Percentiles rank a stretch among this genome's conserved stretches.
These are phyloP conservation scores for Lecanicillium sp. DNA, from an alignment of 2,329 filamentous ascomycete genomes.

Conservation along the genomic window DNA sequence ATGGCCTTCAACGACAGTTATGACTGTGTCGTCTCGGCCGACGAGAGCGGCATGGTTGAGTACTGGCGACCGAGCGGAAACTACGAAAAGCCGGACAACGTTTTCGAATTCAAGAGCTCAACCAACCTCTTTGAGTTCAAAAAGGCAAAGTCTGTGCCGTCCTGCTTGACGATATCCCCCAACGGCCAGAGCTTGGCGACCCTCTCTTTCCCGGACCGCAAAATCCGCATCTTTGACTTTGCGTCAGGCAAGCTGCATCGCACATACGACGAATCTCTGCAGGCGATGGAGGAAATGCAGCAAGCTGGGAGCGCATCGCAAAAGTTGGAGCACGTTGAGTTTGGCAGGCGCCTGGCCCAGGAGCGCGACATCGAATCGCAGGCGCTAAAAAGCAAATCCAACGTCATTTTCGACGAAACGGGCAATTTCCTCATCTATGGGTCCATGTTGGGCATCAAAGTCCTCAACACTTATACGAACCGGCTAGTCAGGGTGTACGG, in stretches of 20 bases:
- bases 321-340: constrained; percentile 83
- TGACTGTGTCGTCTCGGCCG: constrained; percentile 85
- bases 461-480: constrained; percentile 93
- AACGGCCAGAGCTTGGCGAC: constrained; percentile 80
- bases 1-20: constrained; percentile 86
- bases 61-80: constrained; percentile 81
- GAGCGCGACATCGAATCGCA: constrained; percentile 79
- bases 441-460: constrained; percentile 85
- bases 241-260: constrained; percentile 78
- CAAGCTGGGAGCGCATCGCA: constrained; percentile 79
- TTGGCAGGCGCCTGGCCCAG: constrained; percentile 76
- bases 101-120: constrained; percentile 88
- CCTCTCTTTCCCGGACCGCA: constrained; percentile 87
- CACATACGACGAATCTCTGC: constrained; percentile 90
- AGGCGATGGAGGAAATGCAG: constrained; percentile 88
- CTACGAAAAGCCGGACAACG: constrained; percentile 85
- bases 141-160: constrained; percentile 80
- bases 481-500: constrained; percentile 85
- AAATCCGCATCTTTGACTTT: constrained; percentile 91
- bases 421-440: constrained; percentile 93
- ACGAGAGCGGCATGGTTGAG: constrained; percentile 88
- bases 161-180: constrained; percentile 77
- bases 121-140: constrained; percentile 97
- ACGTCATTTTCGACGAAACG: constrained; percentile 92
- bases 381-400: constrained; percentile 60